Base-by-base conservation (phyloP, 2,329 filamentous ascomycete species). In the Fusarium sp. region DNA sequence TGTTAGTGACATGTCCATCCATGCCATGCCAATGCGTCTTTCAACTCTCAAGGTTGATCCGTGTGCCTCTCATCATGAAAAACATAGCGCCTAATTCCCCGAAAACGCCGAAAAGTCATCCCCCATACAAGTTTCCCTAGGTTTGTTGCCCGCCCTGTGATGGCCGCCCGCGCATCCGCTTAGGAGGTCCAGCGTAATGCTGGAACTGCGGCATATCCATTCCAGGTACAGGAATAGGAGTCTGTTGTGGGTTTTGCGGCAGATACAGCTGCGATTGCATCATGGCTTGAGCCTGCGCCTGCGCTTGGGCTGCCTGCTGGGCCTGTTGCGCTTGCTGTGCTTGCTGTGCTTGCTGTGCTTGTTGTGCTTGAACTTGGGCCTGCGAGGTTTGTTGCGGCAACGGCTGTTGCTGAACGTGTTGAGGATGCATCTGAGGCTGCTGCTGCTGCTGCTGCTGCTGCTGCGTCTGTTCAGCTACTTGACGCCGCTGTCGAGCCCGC, bases 231-330 rank as follows among this genome's bases (percentile, higher is more conserved):
- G 80, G 74, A 18, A 82, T 75, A 11, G 77, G 72, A 10, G 74
- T 73, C 45, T 78, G 73, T 9, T 74, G 71, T 9, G 78, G 67
- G 52, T 75, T 75, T 14, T 78, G 74, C 3, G 73, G 74, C 18
- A 80, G 68, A 69, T 80, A 80, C 50, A 81, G 71, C 31, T 78
- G 70, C 31, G 81, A 75, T 52, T 79, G 76, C 74, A 81, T 77
- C 66, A 79, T 67, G 50, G 61, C 77, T 29, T 78, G 76, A 5
- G 76, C 75, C 52, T 77, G 75, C 10, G 73, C 75, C 31, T 77
- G 75, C 11, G 70, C 74, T 22, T 76, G 74, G 0, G 75, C 75
- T 35, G 78, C 77, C 24, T 52, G 47, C 40, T 80, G 79, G 2
- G 76, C 74, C 38, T 80, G 52, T 31, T 76, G 77, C 5, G 76